A percentile compares a stretch with the other conserved stretches of the same genome.
These are phyloP conservation scores for Narthecium ossifragum DNA, from an alignment of 106 monocot species.

Conservation along the genomic window DNA sequence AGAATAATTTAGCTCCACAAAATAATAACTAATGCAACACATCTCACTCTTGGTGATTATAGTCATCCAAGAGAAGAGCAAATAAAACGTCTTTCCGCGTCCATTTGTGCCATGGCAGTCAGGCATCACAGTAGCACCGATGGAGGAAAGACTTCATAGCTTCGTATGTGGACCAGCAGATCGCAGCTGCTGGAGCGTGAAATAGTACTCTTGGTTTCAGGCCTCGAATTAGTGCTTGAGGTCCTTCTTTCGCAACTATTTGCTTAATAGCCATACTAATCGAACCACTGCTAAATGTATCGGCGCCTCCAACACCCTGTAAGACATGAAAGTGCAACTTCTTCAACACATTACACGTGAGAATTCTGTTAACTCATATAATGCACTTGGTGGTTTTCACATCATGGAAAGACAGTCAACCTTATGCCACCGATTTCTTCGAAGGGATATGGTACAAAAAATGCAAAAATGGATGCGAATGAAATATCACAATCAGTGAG, in stretches of 20 bases:
- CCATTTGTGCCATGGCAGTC: no score
- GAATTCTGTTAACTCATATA: no score
- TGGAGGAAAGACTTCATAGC: slow-evolving; percentile 3
- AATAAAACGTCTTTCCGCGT: no score
- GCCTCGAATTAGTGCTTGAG: slow-evolving; percentile 7
- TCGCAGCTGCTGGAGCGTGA: slow-evolving; percentile 14
- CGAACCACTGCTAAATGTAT: not conserved
- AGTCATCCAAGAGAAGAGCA: no score
- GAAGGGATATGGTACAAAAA: not conserved
- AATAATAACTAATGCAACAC: no score
- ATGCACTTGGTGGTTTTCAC: no score
- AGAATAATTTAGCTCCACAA: no score
- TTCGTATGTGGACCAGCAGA: slow-evolving; percentile 15
- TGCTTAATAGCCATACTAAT: not conserved
- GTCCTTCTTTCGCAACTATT: slow-evolving; percentile 7
- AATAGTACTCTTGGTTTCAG: slow-evolving; percentile 15
- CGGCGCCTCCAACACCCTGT: slow-evolving; percentile 3
- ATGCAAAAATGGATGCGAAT: not conserved
- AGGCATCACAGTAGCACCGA: no score
- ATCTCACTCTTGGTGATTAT: no score
- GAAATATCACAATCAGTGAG: not conserved
- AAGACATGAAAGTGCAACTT: not conserved
- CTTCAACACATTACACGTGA: not conserved
- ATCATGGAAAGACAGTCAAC: not conserved
- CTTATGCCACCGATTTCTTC: not conserved